Evolutionary conservation across 345 rosid genomes (phyloP).

Genomic region (Eucalyptus grandis): DNA sequence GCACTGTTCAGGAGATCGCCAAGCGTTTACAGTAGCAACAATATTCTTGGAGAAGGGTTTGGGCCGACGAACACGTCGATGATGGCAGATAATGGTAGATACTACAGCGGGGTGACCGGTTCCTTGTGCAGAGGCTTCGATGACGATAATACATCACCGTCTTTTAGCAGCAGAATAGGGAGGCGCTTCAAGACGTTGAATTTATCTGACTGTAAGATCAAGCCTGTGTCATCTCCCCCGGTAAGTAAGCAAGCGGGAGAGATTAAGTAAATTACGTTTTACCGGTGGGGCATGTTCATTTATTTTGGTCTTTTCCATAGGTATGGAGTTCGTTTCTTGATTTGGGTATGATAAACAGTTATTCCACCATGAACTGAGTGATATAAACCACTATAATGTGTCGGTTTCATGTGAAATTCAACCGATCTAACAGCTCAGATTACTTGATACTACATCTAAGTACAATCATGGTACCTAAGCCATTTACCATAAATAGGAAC

Average conservation of each 20-base stretch:
- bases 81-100: conserved; percentile 9
- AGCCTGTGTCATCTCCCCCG: conserved; percentile 33
- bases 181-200: conserved; percentile 38
- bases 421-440: background rate
- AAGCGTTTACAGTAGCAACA: background rate
- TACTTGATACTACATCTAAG: background rate
- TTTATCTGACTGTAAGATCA: conserved; percentile 29
- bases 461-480: background rate
- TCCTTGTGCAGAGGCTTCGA: background rate
- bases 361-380: background rate
- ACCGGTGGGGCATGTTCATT: background rate
- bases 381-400: background rate
- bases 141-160: background rate
- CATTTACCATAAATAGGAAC: background rate
- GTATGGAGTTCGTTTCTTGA: background rate
- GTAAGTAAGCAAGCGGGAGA: conserved; percentile 7
- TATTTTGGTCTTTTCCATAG: background rate
- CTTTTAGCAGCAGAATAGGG: conserved; percentile 20
- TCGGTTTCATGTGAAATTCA: background rate
- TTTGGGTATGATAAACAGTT: background rate
- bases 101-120: conserved; percentile 2
- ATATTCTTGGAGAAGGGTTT: background rate
- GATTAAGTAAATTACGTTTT: background rate
- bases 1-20: background rate
- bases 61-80: background rate